phyloP scores from a whole-genome alignment of 129 eudicot genomes.

The Cynara cardunculus region DNA sequence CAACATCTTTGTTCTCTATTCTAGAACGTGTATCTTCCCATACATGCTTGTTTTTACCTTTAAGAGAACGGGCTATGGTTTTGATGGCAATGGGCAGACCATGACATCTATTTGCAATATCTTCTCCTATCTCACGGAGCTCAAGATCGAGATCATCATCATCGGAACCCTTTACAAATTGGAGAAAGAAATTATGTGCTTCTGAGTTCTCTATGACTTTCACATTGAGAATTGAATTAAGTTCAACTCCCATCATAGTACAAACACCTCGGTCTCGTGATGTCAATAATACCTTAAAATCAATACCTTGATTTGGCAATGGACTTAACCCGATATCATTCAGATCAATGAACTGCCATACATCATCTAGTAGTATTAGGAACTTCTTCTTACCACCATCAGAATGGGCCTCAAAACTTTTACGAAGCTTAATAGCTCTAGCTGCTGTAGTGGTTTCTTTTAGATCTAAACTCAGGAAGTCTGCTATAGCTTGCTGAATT shows the following conservation, averaged over 20 bases:
- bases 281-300: neutral
- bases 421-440: neutral
- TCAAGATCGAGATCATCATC: no score
- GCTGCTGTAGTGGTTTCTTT: neutral
- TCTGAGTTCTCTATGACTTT: neutral
- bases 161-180: neutral
- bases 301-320: neutral
- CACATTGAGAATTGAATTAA: neutral
- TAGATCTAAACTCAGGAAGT: neutral
- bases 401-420: neutral
- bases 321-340: neutral
- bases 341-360: neutral
- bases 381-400: neutral
- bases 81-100: no score
- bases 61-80: no score
- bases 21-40: no score
- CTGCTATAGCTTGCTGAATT: neutral
- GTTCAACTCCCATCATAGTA: neutral
- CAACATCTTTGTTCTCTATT: no score
- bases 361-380: neutral
- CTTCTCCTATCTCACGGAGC: no score
- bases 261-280: neutral
- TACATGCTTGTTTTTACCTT: no score
- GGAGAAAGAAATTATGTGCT: neutral
- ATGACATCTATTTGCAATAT: no score